phyloP scores from a whole-genome alignment of 805 yeast genomes.

The Peterozyma toletana region DNA sequence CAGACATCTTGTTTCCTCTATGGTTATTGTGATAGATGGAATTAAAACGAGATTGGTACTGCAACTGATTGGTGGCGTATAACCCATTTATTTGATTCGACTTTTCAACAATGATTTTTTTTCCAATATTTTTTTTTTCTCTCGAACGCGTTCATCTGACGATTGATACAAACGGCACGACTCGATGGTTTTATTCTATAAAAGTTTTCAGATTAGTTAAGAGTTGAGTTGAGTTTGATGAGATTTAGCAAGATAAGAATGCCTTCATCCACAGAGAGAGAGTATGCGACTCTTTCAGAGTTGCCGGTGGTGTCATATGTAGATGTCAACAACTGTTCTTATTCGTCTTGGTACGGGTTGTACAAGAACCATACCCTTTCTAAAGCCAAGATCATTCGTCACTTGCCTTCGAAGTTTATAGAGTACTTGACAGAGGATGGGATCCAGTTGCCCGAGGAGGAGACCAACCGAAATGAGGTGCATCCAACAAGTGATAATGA shows the following conservation, averaged over 20 bases:
- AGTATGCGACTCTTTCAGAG: not conserved
- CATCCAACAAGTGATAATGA: conserved; percentile 49
- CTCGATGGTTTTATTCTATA: no score
- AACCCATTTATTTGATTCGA: no score
- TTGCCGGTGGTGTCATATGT: conserved; percentile 19
- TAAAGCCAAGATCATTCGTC: conserved; percentile 42
- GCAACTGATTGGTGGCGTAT: no score
- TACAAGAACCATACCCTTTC: conserved; percentile 41
- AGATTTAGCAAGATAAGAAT: conserved; percentile 1
- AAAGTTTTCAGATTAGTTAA: no score
- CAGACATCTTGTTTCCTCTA: no score
- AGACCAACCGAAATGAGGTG: conserved; percentile 23
- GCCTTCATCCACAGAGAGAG: conserved; percentile 2
- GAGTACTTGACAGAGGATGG: conserved; percentile 63
- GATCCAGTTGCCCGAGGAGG: conserved; percentile 50
- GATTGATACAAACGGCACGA: no score
- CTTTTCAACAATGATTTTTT: no score
- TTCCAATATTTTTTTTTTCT: no score
- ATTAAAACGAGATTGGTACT: no score
- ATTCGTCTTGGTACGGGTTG: conserved; percentile 51
- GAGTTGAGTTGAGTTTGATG: not conserved
- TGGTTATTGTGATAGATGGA: no score
- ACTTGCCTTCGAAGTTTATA: conserved; percentile 51
- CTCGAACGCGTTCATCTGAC: no score
- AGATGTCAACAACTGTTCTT: conserved; percentile 45